phyloP scores from a whole-genome alignment of 2,329 filamentous ascomycete genomes.

The Colletotrichum tamarilloi region DNA sequence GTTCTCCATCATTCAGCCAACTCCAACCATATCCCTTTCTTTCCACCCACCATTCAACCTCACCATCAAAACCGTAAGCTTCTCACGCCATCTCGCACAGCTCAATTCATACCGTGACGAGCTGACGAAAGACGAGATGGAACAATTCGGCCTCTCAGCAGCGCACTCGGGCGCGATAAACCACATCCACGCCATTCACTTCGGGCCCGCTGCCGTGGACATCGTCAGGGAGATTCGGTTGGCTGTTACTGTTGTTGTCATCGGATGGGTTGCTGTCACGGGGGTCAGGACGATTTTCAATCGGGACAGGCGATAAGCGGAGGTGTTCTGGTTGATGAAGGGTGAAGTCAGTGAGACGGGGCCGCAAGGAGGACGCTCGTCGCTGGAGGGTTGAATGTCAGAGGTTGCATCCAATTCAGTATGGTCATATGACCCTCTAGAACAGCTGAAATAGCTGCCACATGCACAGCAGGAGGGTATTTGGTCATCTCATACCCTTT shows the following conservation, averaged over 20 bases:
- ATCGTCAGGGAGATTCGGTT: slow-evolving; percentile 20
- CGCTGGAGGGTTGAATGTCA: background rate
- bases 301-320: background rate
- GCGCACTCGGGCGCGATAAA: slow-evolving; percentile 32
- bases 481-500: too few species aligned
- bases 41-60: background rate
- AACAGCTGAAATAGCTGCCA: background rate
- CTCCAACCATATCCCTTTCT: background rate
- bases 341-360: background rate
- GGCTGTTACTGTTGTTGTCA: slow-evolving; percentile 23
- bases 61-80: background rate
- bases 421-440: too few species aligned
- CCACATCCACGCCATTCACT: slow-evolving; percentile 27
- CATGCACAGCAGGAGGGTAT: background rate
- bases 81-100: background rate
- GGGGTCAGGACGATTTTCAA: slow-evolving; percentile 12
- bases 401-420: too few species aligned
- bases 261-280: slow-evolving; percentile 32
- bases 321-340: background rate
- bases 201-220: slow-evolving; percentile 16
- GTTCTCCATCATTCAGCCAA: slow-evolving; percentile 5
- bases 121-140: background rate
- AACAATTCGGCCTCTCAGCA: slow-evolving; percentile 23
- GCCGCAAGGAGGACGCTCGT: background rate
- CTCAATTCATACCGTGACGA: background rate